These are phyloP conservation scores for Alternaria consortialis DNA, from an alignment of 2,329 filamentous ascomycete genomes.

Conservation along the genomic window DNA sequence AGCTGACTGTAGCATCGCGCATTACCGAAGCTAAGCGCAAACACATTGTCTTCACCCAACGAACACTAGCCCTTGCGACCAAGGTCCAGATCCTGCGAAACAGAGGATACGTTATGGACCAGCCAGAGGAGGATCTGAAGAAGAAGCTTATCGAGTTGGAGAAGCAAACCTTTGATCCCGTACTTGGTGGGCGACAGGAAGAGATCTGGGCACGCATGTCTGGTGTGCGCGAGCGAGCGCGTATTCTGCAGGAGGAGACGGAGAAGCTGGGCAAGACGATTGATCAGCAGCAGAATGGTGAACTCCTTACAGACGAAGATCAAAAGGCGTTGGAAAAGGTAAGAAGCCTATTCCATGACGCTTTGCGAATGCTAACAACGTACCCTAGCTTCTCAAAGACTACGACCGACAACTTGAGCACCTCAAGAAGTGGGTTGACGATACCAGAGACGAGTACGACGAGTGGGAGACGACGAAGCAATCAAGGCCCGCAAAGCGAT, in stretches of 20 bases:
- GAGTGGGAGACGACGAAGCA: conserved; percentile 59
- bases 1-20: conserved; percentile 77
- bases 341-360: conserved; percentile 33
- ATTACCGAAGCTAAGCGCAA: conserved; percentile 76
- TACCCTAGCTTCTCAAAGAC: conserved; percentile 73
- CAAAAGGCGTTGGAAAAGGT: conserved; percentile 80
- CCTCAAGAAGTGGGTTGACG: conserved; percentile 71
- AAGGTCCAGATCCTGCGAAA: conserved; percentile 84
- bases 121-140: conserved; percentile 80
- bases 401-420: conserved; percentile 82
- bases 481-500: conserved; percentile 37
- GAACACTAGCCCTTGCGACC: conserved; percentile 77
- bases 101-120: conserved; percentile 80
- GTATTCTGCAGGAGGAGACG: conserved; percentile 76
- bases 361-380: conserved; percentile 22
- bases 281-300: conserved; percentile 56
- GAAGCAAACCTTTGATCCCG: conserved; percentile 75
- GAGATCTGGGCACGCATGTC: conserved; percentile 87
- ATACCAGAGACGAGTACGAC: conserved; percentile 67
- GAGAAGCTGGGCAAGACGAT: conserved; percentile 67
- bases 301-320: conserved; percentile 72
- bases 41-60: conserved; percentile 75
- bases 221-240: conserved; percentile 75
- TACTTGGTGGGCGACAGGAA: conserved; percentile 77
- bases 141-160: conserved; percentile 75